phyloP scores from a whole-genome alignment of 164 flowering plant species.

The Annona cherimola region DNA sequence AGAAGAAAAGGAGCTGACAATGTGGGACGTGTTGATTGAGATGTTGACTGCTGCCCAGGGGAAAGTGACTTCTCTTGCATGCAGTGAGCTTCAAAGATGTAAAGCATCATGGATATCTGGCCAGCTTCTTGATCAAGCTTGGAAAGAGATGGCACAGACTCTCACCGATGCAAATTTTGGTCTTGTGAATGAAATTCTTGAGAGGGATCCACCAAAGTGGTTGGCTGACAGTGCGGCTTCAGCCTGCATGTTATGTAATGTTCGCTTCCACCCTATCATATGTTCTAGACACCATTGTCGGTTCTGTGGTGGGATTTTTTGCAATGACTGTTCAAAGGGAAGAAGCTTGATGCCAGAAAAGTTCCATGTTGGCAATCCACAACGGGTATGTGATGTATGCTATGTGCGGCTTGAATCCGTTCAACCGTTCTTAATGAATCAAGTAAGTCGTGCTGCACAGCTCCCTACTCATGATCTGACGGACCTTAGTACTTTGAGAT shows the following conservation, averaged over 20 bases:
- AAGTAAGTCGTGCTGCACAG: conserved; percentile 91
- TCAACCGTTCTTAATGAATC: conserved; percentile 79
- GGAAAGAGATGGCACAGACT: conserved; percentile 95
- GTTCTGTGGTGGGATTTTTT: conserved; percentile 93
- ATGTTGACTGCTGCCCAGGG: conserved; percentile 84
- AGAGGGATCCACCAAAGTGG: conserved; percentile 91
- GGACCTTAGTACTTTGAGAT: conserved; percentile 92
- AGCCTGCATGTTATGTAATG: conserved; percentile 86
- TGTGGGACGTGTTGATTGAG: conserved; percentile 94
- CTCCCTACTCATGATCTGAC: conserved; percentile 87
- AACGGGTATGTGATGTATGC: conserved; percentile 89
- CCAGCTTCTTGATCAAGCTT: conserved; percentile 79
- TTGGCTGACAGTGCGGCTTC: conserved; percentile 87
- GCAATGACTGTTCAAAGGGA: conserved; percentile 77
- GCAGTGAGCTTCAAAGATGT: conserved; percentile 39
- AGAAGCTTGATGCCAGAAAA: conserved; percentile 80
- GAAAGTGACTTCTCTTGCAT: conserved; percentile 63
- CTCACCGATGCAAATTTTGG: conserved; percentile 68
- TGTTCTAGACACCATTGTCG: conserved; percentile 93
- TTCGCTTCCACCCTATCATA: conserved; percentile 90
- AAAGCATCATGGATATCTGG: conserved; percentile 50
- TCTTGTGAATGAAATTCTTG: conserved; percentile 57
- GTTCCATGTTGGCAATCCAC: conserved; percentile 64
- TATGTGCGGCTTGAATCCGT: conserved; percentile 83
- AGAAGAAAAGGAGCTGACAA: conserved; percentile 73